Conservation (phyloP, 1,284 basidiomycete species). For the Erythrobasidium hasegawianum region DNA sequence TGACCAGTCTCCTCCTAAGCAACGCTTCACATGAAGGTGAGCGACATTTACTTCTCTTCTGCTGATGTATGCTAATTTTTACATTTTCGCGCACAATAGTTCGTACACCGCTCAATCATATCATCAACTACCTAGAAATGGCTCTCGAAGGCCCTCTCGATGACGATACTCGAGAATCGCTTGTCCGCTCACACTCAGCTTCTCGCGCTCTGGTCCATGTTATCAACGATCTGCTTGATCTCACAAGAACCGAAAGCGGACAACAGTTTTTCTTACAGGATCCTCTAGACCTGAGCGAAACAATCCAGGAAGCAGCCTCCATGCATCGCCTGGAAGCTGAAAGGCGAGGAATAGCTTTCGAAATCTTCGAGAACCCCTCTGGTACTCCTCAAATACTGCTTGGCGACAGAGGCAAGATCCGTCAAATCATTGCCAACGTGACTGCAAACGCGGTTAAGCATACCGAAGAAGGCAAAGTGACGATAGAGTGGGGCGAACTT, state of each 20-base stretch:
- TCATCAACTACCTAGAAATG: slow-evolving; percentile 77
- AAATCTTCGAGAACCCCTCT: slow-evolving; percentile 51
- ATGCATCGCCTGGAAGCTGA: slow-evolving; percentile 63
- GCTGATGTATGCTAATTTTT: no score
- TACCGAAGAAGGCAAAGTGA: slow-evolving; percentile 54
- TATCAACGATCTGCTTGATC: slow-evolving; percentile 80
- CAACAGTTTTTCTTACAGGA: slow-evolving; percentile 76
- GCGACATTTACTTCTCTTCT: no score
- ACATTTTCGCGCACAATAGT: no score
- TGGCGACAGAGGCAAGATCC: slow-evolving; percentile 59
- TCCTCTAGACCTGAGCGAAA: slow-evolving; percentile 68
- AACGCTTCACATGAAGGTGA: slow-evolving; percentile 82
- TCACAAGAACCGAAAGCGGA: slow-evolving; percentile 77
- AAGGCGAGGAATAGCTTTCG: slow-evolving; percentile 64
- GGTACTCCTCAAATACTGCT: slow-evolving; percentile 42
- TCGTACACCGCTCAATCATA: slow-evolving; percentile 69
- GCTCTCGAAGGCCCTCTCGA: slow-evolving; percentile 76
- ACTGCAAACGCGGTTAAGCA: slow-evolving; percentile 82
- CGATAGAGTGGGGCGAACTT: slow-evolving; percentile 44
- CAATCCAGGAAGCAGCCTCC: slow-evolving; percentile 65
- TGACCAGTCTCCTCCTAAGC: slow-evolving; percentile 75
- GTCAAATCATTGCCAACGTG: slow-evolving; percentile 75
- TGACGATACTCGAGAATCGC: slow-evolving; percentile 70
- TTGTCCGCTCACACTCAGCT: slow-evolving; percentile 72
- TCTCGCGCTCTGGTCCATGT: slow-evolving; percentile 63